phyloP scores from a whole-genome alignment of 225 moss, liverwort and hornwort species.

The Pleurozium schreberi region DNA sequence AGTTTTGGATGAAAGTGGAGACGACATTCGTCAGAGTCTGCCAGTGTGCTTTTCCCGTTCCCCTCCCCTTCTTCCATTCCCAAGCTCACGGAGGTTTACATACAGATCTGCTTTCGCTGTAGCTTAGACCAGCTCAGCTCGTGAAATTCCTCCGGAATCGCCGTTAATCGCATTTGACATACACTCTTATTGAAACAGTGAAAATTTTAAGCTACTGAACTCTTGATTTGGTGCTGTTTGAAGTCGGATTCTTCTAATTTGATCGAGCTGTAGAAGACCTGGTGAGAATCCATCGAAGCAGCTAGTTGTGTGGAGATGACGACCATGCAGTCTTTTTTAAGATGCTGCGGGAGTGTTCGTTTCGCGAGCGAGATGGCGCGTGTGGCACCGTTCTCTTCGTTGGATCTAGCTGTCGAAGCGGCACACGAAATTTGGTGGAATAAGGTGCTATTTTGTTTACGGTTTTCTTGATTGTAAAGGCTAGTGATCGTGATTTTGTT shows the following conservation, averaged over 20 bases:
- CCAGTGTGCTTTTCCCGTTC: no score
- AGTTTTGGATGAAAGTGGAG: not conserved
- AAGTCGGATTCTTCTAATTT: not conserved
- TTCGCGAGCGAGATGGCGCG: constrained; percentile 59
- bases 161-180: no score
- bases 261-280: not conserved
- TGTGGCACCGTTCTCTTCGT: constrained; percentile 51
- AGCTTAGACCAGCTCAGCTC: not conserved
- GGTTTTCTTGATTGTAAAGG: not conserved
- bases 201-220: not conserved
- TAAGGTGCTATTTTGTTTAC: constrained; percentile 22
- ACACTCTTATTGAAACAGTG: not conserved
- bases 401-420: constrained; percentile 50
- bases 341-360: constrained; percentile 59
- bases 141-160: not conserved
- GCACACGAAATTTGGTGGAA: constrained; percentile 72
- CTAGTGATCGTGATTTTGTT: not conserved
- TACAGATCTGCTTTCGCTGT: not conserved
- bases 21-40: not conserved
- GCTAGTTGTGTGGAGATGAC: not conserved
- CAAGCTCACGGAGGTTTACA: not conserved
- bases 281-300: not conserved
- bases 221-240: not conserved
- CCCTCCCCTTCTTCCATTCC: no score
- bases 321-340: constrained; percentile 30